These are phyloP conservation scores for Kwoniella pini DNA, from an alignment of 768 basidiomycete genomes.

Conservation along the genomic window DNA sequence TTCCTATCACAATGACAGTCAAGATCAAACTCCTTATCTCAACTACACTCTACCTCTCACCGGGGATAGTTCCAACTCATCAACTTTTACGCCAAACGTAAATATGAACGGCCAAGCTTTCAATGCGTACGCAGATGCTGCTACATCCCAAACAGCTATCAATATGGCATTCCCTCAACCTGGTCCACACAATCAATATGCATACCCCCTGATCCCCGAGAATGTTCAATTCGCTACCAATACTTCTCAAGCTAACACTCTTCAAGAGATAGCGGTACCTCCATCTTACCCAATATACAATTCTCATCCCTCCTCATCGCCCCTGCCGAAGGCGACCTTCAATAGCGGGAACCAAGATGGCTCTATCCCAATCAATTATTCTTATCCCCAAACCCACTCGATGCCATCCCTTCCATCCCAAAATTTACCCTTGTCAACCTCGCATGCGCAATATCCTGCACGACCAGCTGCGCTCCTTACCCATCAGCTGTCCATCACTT, in stretches of 20 bases:
- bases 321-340: too few relatives aligned
- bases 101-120: slow-evolving; percentile 3
- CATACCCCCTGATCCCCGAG: neutral
- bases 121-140: neutral
- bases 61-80: neutral
- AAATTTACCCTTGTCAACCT: neutral
- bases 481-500: neutral
- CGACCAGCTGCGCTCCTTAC: neutral
- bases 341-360: too few relatives aligned
- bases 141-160: neutral
- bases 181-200: neutral
- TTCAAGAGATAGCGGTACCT: neutral
- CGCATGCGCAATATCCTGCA: neutral
- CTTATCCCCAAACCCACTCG: neutral
- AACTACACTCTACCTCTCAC: neutral
- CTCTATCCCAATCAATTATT: too few relatives aligned
- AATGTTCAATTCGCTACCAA: neutral
- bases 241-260: neutral
- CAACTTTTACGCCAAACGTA: slow-evolving; percentile 3
- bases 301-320: too few relatives aligned
- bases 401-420: neutral
- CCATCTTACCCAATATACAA: neutral
- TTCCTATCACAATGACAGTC: slow-evolving; percentile 1
- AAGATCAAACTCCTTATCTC: slow-evolving; percentile 4
- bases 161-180: neutral